These are phyloP conservation scores for Lactarius psammicola DNA, from an alignment of 768 basidiomycete genomes.

Conservation along the genomic window DNA sequence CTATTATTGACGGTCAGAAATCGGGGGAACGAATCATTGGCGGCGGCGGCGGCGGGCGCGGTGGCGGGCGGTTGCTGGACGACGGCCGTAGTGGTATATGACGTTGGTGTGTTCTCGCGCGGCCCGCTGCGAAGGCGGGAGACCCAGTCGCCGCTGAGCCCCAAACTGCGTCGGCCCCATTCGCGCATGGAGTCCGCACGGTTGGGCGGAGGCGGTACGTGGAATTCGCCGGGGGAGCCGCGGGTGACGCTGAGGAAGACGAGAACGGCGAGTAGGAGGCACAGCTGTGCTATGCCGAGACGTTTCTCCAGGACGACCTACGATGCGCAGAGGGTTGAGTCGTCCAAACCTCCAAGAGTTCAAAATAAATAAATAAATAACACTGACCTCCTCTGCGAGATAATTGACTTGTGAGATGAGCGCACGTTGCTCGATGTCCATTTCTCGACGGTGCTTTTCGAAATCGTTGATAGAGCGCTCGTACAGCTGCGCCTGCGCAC, in stretches of 20 bases:
- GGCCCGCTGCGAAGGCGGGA: conserved; percentile 38
- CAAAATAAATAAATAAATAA: too few relatives aligned
- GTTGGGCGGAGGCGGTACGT: conserved; percentile 16
- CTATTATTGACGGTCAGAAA: background rate
- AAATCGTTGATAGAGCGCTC: conserved; percentile 64
- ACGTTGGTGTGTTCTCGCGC: conserved; percentile 5
- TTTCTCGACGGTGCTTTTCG: conserved; percentile 60
- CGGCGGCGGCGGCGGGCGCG: conserved; percentile 11
- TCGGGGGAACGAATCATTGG: background rate
- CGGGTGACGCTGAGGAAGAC: conserved; percentile 86
- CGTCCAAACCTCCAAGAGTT: fast-evolving
- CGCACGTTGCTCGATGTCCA: conserved; percentile 70
- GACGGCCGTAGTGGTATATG: background rate
- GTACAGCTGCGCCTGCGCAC: conserved; percentile 64
- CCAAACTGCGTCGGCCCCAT: conserved; percentile 57
- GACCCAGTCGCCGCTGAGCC: conserved; percentile 55
- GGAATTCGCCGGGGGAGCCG: conserved; percentile 49
- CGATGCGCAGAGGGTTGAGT: background rate
- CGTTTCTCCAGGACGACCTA: conserved; percentile 88
- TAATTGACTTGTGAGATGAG: conserved; percentile 68
- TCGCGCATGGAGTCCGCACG: conserved; percentile 42
- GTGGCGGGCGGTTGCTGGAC: conserved; percentile 9
- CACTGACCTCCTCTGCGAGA: conserved; percentile 73
- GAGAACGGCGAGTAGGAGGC: conserved; percentile 77
- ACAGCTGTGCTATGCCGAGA: conserved; percentile 83